phyloP scores from a whole-genome alignment of 345 rosid species.

The Rhizophora apiculata region DNA sequence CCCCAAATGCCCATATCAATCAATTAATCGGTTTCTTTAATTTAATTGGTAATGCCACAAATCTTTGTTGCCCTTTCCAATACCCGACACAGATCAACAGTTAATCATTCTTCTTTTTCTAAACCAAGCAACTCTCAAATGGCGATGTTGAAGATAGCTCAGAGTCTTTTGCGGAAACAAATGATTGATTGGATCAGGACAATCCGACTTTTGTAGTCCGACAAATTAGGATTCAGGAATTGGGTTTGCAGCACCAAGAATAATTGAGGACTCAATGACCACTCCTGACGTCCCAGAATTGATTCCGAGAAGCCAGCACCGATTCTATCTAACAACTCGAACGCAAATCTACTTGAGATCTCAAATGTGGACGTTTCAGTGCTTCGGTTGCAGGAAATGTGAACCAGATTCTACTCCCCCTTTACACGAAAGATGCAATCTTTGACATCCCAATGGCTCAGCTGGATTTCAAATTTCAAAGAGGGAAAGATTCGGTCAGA shows the following conservation, averaged over 20 bases:
- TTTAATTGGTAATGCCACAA: neutral
- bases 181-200: too few species aligned
- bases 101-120: too few species aligned
- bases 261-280: neutral
- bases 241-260: neutral
- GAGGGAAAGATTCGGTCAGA: neutral
- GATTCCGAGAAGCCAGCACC: neutral
- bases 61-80: too few species aligned
- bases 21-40: neutral
- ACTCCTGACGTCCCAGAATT: neutral
- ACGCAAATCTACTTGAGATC: slow-evolving; percentile 1
- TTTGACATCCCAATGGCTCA: neutral
- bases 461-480: slow-evolving; percentile 3
- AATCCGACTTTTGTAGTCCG: neutral
- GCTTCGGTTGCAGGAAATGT: neutral
- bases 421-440: neutral
- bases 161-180: too few species aligned
- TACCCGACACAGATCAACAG: too few species aligned
- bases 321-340: neutral
- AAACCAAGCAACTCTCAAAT: too few species aligned
- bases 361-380: slow-evolving; percentile 6
- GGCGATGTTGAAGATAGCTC: too few species aligned
- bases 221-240: neutral
- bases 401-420: neutral
- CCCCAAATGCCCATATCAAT: neutral